Conservation (phyloP, 2,329 filamentous ascomycete species). For the Penicillium sp. region DNA sequence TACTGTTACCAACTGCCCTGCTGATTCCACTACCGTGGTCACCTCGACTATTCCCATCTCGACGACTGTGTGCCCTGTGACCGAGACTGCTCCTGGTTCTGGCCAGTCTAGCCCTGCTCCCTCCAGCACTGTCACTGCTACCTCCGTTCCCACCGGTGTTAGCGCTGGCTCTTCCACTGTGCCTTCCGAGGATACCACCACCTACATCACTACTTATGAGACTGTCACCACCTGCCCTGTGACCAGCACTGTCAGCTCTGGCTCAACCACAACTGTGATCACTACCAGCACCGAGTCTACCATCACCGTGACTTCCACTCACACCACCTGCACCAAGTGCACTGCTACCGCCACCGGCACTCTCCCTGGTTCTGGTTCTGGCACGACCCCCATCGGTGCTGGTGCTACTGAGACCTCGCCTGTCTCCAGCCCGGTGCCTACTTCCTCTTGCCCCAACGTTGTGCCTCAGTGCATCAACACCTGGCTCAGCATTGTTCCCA, state of each 20-base stretch:
- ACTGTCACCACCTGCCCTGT: constrained; percentile 27
- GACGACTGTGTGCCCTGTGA: constrained; percentile 65
- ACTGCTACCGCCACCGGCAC: constrained; percentile 12
- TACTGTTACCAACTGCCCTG: constrained; percentile 58
- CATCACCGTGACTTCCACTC: constrained; percentile 31
- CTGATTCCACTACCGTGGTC: constrained; percentile 55
- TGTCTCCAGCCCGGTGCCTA: constrained; percentile 34
- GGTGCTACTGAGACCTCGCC: constrained; percentile 37
- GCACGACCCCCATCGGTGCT: constrained; percentile 11
- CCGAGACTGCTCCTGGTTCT: constrained; percentile 29
- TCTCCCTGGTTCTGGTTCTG: constrained; percentile 18
- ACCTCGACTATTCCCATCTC: constrained; percentile 63
- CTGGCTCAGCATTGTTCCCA: constrained; percentile 72
- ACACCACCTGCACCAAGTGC: constrained; percentile 32
- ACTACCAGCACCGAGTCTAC: constrained; percentile 27
- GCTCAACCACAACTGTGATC: constrained; percentile 24
- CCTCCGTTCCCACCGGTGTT: constrained; percentile 11
- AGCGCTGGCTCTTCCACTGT: constrained; percentile 18
- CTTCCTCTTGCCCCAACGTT: constrained; percentile 64
- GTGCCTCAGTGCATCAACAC: constrained; percentile 92
- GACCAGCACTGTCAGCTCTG: constrained; percentile 25
- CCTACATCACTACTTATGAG: constrained; percentile 24
- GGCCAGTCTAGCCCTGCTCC: constrained; percentile 9
- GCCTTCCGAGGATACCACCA: constrained; percentile 25
- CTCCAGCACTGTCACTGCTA: constrained; percentile 17